Evolutionary conservation across 306 rosid species (phyloP).

Genomic region (Boehmeria nivea): DNA sequence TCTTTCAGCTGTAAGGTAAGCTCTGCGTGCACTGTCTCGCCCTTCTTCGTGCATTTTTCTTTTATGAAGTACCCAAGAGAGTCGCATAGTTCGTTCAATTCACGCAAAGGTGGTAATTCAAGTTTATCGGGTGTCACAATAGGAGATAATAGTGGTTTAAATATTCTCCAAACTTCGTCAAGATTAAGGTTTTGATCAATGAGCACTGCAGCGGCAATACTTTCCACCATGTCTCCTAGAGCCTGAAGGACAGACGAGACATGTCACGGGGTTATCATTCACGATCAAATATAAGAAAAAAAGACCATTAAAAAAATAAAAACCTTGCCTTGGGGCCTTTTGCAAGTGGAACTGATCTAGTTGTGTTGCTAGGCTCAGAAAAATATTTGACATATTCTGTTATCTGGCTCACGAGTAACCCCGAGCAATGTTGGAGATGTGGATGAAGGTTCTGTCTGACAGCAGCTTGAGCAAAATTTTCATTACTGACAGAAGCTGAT

Average conservation of each 20-base stretch:
- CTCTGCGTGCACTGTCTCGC: slow-evolving; percentile 36
- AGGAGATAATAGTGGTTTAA: slow-evolving; percentile 74
- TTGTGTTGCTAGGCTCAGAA: slow-evolving; percentile 33
- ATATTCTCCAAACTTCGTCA: slow-evolving; percentile 74
- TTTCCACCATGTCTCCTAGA: slow-evolving; percentile 93
- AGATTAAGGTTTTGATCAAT: slow-evolving; percentile 74
- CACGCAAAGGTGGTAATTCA: slow-evolving; percentile 70
- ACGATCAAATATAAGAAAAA: not conserved
- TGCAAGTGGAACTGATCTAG: slow-evolving; percentile 32
- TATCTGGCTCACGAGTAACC: slow-evolving; percentile 56
- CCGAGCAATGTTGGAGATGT: slow-evolving; percentile 75
- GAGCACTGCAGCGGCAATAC: slow-evolving; percentile 87
- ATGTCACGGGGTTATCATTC: not conserved
- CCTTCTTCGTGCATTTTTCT: slow-evolving; percentile 50
- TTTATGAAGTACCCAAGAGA: slow-evolving; percentile 64
- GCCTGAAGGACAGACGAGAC: slow-evolving; percentile 40
- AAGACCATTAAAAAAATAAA: no score
- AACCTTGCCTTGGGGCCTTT: slow-evolving; percentile 82
- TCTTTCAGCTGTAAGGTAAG: slow-evolving; percentile 67
- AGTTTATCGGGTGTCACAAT: slow-evolving; percentile 95
- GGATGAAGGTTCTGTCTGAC: slow-evolving; percentile 59
- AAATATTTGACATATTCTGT: slow-evolving; percentile 52
- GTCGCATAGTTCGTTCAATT: slow-evolving; percentile 59
- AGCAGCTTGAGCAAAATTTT: slow-evolving; percentile 78
- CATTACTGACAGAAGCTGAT: slow-evolving; percentile 86